Evolutionary conservation across 768 basidiomycete genomes (phyloP), one percentile per base, ranked within the genome.

Genomic region (Boletus tomentosulus): DNA sequence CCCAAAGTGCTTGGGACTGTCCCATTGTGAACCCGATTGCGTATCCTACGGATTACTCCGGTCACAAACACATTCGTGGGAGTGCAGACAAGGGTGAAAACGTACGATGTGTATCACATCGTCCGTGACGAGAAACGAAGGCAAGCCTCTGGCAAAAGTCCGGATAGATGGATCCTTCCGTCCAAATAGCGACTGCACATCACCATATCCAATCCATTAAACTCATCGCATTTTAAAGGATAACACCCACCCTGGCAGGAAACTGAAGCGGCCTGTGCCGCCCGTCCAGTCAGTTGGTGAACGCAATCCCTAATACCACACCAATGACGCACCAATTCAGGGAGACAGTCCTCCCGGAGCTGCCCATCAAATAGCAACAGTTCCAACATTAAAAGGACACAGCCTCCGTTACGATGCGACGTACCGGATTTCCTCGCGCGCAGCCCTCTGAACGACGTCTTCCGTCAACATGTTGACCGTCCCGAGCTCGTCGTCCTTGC

Each of bases 1-100:
- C 3, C 82, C 82, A 60, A 75, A 82, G 58, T 86, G 84, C 55
- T 78, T 74, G 63, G 86, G 51, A 8, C 85, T 84, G 58, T 87
- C 85, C 85, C 85, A 86, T 59, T 87, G 85, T 4, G 83, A 76
- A 9, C 85, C 83, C 0, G 84, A 84, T 69, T 87, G 86, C 0
- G 85, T 84, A 57, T 87, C 86, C 85, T 86, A 39, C 3, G 25
- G 6, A 13, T 33, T 8, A 19, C 0, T 7, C 27, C 24, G 11
- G 28, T 34, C 38, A 25, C 30, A 15, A 25, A 13, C 25, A 6
- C 25, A 4, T 39, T 12, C 22, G 30, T 34, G 19, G 13, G 15
- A 10, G 13, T 11, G 38, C 8, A 41, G 41, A 11, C 15, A 35
- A 15, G 19, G 19, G 15, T 39, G n/a, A 24, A 15, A 11, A 54